A percentile compares a stretch with the other conserved stretches of the same genome.
Evolutionary conservation across 2,329 filamentous ascomycete genomes (phyloP).

Genomic region (Apiospora aurea): DNA sequence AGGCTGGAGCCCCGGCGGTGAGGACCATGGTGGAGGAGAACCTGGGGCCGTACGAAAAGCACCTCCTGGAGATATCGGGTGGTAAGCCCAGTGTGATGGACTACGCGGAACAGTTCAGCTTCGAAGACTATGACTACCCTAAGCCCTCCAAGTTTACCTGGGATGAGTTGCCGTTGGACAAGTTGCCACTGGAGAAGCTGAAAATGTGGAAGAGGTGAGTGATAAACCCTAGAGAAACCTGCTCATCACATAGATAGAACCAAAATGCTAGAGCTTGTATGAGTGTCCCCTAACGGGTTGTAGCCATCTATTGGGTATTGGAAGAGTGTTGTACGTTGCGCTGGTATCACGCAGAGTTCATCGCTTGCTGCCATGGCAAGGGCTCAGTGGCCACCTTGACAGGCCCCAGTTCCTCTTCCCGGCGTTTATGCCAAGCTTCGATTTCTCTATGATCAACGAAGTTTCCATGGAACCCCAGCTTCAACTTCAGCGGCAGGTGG

Average conservation of each 20-base stretch:
- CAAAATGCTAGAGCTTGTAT: background rate
- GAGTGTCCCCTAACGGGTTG: background rate
- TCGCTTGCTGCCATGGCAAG: constrained; percentile 47
- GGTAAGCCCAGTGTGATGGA: constrained; percentile 52
- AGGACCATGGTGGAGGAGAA: constrained; percentile 59
- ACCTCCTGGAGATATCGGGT: constrained; percentile 53
- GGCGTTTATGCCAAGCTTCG: constrained; percentile 49
- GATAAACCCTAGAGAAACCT: background rate
- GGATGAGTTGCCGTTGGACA: background rate
- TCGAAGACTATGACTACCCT: constrained; percentile 4
- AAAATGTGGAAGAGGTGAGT: background rate
- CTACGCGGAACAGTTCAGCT: constrained; percentile 46
- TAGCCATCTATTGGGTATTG: background rate
- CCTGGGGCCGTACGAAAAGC: constrained; percentile 59
- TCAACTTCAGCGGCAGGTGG: constrained; percentile 50
- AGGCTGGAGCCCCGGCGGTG: constrained; percentile 48
- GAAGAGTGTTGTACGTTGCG: background rate
- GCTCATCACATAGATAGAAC: constrained; percentile 8
- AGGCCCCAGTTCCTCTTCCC: constrained; percentile 49
- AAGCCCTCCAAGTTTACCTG: background rate
- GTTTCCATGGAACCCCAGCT: constrained; percentile 52
- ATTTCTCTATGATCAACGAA: constrained; percentile 51
- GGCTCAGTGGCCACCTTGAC: constrained; percentile 46
- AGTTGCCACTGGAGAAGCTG: background rate
- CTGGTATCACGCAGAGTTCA: constrained; percentile 10